phyloP scores from a whole-genome alignment of 345 rosid species.

The Populus simonii region DNA sequence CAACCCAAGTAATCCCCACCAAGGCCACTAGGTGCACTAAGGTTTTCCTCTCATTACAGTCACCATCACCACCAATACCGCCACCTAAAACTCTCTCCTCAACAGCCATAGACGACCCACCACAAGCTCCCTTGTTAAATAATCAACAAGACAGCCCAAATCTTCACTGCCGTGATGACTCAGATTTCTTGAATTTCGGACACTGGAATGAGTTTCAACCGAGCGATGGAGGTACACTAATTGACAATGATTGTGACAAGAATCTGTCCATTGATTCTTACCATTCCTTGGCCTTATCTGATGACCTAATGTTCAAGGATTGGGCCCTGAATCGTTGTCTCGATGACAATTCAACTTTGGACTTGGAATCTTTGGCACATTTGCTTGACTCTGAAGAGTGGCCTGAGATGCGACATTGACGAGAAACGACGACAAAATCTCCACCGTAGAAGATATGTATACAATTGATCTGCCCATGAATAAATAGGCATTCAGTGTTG shows the following conservation, averaged over 20 bases:
- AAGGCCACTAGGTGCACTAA: constrained; percentile 32
- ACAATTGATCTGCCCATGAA: too few species aligned
- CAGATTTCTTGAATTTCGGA: constrained; percentile 22
- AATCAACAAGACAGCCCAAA: not conserved
- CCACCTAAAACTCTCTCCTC: not conserved
- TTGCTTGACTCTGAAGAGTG: constrained; percentile 39
- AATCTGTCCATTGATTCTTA: not conserved
- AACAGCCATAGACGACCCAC: not conserved
- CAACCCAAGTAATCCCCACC: constrained; percentile 30
- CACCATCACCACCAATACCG: not conserved
- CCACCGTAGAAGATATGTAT: not conserved
- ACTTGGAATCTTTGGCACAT: constrained; percentile 36
- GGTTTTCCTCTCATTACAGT: constrained; percentile 12
- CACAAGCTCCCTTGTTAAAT: not conserved
- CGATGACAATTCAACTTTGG: constrained; percentile 18
- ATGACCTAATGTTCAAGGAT: constrained; percentile 6
- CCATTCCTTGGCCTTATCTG: not conserved
- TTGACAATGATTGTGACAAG: not conserved
- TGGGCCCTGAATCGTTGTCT: constrained; percentile 20
- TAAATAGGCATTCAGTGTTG: too few species aligned
- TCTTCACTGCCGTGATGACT: not conserved
- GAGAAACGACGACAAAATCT: not conserved
- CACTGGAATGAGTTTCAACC: not conserved
- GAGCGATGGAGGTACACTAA: not conserved
- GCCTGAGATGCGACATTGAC: constrained; percentile 18